Evolutionary conservation across 2,329 filamentous ascomycete species (phyloP), one percentile per base, ranked within the genome.

Genomic region (Colletotrichum cereale): DNA sequence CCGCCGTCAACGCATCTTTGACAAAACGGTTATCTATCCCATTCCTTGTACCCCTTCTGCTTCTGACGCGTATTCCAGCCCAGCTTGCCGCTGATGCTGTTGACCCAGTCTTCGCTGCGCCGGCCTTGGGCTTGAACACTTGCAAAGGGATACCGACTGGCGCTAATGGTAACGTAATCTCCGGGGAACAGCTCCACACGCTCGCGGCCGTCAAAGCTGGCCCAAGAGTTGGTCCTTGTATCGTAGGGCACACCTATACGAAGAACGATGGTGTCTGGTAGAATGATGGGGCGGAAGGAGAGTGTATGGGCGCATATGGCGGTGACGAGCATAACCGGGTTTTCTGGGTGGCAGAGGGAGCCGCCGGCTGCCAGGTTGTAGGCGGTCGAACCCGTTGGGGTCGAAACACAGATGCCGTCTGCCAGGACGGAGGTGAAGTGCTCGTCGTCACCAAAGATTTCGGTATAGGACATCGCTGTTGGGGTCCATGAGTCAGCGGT

Each of bases 141-240:
- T 0, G 93, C 93, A 80, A 96, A 96, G 0, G 93, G 93, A 77
- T 92, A 96, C 50, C 93, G 84, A 75, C 91, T 93, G 2, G 93
- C 93, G 75, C 92, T 94, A 73, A 96, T 92, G 2, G 93, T 96
- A 6, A 96, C 93, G 79, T 96, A 96, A 81, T 96, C 93, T 21
- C 93, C 93, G 0, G 93, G 92, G 60, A 84, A 80, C 47, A 96
- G 85, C 83, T 96, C 93, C n/a, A 93, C 83, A 83, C 95, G 90
- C 84, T 98, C 94, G 73, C 95, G 89, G 2, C 96, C 96, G 81
- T 99, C 96, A 79, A 99, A 99, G 81, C 94, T 97, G n/a, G 95
- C 96, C 96, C 96, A 99, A 50, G 93, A 95, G 75, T 90, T 92
- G 5, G 94, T 95, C 61, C 96, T 87, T 11, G 95, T 94, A 80